A percentile compares a stretch with the other conserved stretches of the same genome.
Evolutionary conservation across 169 alveolate genomes (phyloP).

Genomic region (Plasmodium relictum): DNA sequence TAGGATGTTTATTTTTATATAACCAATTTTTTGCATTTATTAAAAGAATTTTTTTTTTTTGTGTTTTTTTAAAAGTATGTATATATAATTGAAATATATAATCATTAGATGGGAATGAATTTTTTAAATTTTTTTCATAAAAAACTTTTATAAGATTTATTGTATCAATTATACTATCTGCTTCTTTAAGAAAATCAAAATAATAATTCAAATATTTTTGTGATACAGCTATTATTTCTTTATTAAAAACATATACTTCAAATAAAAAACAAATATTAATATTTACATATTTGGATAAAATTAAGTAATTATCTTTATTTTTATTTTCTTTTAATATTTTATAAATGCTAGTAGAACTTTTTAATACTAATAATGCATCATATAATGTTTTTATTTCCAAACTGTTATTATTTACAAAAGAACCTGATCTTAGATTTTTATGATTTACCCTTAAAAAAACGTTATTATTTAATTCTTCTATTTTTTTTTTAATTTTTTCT

Average conservation of each 20-base stretch:
- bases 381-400: conserved; percentile 60
- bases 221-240: conserved; percentile 30
- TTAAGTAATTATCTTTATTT: conserved; percentile 20
- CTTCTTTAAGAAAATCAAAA: conserved; percentile 24
- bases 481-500: conserved; percentile 31
- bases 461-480: conserved; percentile 35
- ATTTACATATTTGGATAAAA: conserved; percentile 55
- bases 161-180: conserved; percentile 22
- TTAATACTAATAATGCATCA: conserved; percentile 48
- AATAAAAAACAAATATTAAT: conserved; percentile 55
- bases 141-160: conserved; percentile 19
- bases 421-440: conserved; percentile 37
- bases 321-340: conserved; percentile 25
- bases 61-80: conserved; percentile 49
- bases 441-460: conserved; percentile 49
- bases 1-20: conserved; percentile 60
- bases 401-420: conserved; percentile 35
- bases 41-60: conserved; percentile 47
- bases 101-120: conserved; percentile 19
- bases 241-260: conserved; percentile 53
- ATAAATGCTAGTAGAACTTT: conserved; percentile 58
- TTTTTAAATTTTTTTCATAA: conserved; percentile 27
- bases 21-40: conserved; percentile 67
- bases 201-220: conserved; percentile 59
- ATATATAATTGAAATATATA: conserved; percentile 44